Percentiles rank a stretch among this genome's conserved stretches.
Conservation (phyloP, 768 basidiomycete genomes). For the Rickenella mellea region DNA sequence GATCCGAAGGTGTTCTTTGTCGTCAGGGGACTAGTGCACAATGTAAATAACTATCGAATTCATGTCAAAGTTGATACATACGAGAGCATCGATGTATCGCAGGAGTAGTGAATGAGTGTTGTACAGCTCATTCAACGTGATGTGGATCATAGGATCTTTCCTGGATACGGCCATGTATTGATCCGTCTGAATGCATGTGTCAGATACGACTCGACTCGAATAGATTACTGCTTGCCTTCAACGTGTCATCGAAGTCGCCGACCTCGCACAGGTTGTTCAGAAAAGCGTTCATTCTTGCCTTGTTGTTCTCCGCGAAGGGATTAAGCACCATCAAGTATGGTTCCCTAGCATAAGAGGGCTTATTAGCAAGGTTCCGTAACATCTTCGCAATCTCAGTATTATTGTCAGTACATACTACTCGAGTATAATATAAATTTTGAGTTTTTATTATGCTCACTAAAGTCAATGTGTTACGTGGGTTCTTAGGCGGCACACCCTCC, state of each 20-base stretch:
- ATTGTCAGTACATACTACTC: conserved; percentile 2
- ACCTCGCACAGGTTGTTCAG: conserved; percentile 96
- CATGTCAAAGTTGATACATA: conserved; percentile 28
- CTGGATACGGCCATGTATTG: conserved; percentile 99
- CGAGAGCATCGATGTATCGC: conserved; percentile 91
- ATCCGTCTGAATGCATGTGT: conserved; percentile 66
- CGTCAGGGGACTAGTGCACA: conserved; percentile 74
- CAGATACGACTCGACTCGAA: not conserved
- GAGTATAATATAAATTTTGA: not conserved
- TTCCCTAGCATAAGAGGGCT: conserved; percentile 96
- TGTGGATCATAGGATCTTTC: conserved; percentile 97
- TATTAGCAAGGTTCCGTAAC: conserved; percentile 98
- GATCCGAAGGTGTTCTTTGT: conserved; percentile 95
- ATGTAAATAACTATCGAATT: conserved; percentile 1
- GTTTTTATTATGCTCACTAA: conserved; percentile 39
- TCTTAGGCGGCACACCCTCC: conserved; percentile 94
- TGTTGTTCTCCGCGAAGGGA: conserved; percentile 98
- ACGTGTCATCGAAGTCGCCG: conserved; percentile 96
- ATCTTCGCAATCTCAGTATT: conserved; percentile 87
- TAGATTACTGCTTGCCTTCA: conserved; percentile 57
- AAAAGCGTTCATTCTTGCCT: conserved; percentile 94
- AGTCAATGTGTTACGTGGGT: conserved; percentile 92
- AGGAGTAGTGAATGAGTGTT: conserved; percentile 94
- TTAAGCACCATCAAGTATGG: conserved; percentile 98
- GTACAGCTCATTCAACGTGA: conserved; percentile 97